Base-by-base conservation (phyloP, 805 yeast species). In the Scheffersomyces coipomensis region DNA sequence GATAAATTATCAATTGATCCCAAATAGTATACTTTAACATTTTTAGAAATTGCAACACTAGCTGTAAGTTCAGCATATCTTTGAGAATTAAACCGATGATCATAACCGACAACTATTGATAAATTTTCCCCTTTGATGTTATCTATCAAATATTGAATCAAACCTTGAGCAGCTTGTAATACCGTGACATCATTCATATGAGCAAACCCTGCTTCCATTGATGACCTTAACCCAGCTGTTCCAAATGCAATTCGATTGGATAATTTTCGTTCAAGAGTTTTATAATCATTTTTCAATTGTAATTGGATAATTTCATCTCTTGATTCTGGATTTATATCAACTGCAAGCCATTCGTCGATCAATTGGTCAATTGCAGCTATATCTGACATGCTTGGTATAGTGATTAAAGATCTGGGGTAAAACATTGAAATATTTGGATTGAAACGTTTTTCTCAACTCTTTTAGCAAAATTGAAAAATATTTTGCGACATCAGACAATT, bases 151-250 rank as follows among this genome's bases (percentile, higher is more conserved):
- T 83, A 83, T 34, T 59, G 57, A 0, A 88, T 81, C 15, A 86
- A 61, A 1, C 95, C 96, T 51, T 88, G 96, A 0, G 97, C 81
- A 0, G 98, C 90, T 64, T 91, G 98, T 33, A 88, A 55, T 1
- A 91, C 85, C 0, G 97, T 88, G 13, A 91, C 83, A 45, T 83
- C 84, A 60, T 93, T 91, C 91, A 93, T 85, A 49, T 89, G 77
- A 37, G 79, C 76, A 56, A 86, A 89, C 0, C 99, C 98, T 0
- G 97, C 88, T 45, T 82, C 90, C 97, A 93, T 89, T 17, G 73
- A 66, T 2, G 95, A 78, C 19, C 99, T 70, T 34, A 93, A 75
- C 0, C 97, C 98, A 2, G 98, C 97, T 0, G 98, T 91, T 0
- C 98, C 98, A 61, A 91, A 91, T 10, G 80, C 66, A 19, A 90